Conservation (phyloP, 208 protist species). For the Leishmania braziliensis region DNA sequence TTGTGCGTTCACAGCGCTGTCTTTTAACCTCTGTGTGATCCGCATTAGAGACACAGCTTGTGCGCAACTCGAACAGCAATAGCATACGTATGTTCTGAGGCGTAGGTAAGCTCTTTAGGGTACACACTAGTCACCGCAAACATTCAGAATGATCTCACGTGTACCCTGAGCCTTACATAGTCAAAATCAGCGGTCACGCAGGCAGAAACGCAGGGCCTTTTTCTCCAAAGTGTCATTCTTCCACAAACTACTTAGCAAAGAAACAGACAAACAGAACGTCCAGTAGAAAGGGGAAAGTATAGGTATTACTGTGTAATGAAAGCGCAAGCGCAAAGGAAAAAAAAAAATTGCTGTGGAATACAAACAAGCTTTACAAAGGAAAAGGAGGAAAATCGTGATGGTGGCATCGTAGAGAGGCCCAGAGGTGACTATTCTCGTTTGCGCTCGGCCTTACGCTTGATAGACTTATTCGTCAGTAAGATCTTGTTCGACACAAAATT, state of each 20-base stretch:
- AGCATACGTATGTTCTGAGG: not conserved
- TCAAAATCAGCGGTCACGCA: not conserved
- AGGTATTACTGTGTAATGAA: not conserved
- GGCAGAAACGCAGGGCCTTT: not conserved
- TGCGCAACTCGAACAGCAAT: no score
- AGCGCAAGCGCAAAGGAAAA: not conserved
- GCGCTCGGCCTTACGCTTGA: constrained; percentile 48
- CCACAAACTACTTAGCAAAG: not conserved
- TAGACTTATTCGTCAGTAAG: constrained; percentile 36
- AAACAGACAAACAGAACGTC: not conserved
- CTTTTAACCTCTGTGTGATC: not conserved
- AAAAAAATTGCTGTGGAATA: not conserved
- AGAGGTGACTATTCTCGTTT: constrained; percentile 20
- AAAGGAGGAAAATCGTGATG: not conserved
- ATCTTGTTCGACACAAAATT: constrained; percentile 41
- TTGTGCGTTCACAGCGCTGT: not conserved
- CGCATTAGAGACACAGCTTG: not conserved
- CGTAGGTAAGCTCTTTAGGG: no score
- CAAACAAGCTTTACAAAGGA: not conserved
- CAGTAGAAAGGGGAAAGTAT: not conserved
- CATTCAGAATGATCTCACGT: not conserved
- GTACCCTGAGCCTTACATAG: not conserved
- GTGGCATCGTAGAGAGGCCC: not conserved
- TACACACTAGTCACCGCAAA: not conserved
- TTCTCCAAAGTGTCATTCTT: not conserved